Percentiles rank a stretch among this genome's conserved stretches.
Evolutionary conservation across 805 yeast genomes (phyloP).

Genomic region (Metschnikowia dekortorum): DNA sequence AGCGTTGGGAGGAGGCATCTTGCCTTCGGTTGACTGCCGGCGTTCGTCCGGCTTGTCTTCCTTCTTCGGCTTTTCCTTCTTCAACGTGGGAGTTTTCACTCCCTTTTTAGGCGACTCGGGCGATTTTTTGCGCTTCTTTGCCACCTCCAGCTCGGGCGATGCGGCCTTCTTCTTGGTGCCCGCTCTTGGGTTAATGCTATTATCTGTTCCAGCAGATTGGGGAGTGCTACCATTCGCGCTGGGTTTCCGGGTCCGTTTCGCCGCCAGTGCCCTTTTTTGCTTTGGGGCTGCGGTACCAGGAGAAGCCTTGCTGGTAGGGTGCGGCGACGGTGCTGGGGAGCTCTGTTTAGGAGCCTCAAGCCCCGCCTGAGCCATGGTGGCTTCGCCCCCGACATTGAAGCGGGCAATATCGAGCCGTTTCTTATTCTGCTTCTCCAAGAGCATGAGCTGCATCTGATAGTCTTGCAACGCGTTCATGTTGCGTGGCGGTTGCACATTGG

Average conservation of each 20-base stretch:
- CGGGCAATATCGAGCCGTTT: conserved; percentile 56
- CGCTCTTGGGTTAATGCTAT: conserved; percentile 2
- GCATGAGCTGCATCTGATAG: conserved; percentile 73
- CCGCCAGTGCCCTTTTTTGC: conserved; percentile 29
- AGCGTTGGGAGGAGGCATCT: conserved; percentile 25
- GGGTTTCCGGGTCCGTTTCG: conserved; percentile 32
- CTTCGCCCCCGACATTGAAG: conserved; percentile 20
- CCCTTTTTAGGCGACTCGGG: conserved; percentile 35
- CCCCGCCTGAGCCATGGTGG: conserved; percentile 7
- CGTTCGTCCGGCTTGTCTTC: conserved; percentile 8
- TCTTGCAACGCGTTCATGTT: conserved; percentile 65
- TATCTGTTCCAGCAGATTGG: conserved; percentile 14
- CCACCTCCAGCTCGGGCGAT: conserved; percentile 29
- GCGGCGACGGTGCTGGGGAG: conserved; percentile 32
- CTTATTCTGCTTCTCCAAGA: conserved; percentile 72
- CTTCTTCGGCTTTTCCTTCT: conserved; percentile 19
- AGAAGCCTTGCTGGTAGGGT: conserved; percentile 30
- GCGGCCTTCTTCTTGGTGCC: neutral
- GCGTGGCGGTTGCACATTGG: conserved; percentile 16
- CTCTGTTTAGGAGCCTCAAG: conserved; percentile 12
- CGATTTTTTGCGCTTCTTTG: conserved; percentile 28
- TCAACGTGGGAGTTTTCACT: conserved; percentile 10
- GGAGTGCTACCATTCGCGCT: conserved; percentile 19
- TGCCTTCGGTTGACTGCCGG: neutral
- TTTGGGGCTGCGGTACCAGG: conserved; percentile 24